phyloP scores from a whole-genome alignment of 306 rosid genomes.

The Vigna unguiculata region DNA sequence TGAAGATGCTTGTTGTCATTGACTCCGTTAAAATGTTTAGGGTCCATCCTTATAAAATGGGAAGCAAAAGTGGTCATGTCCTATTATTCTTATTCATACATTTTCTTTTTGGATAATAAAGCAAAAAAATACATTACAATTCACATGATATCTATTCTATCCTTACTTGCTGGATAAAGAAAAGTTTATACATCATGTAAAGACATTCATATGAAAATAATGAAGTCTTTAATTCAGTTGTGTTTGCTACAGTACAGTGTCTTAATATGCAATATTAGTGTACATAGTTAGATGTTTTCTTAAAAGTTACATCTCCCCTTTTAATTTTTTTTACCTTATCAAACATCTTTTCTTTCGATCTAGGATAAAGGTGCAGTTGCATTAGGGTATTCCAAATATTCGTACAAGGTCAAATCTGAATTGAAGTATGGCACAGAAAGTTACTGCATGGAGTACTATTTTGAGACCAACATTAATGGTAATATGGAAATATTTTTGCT shows the following conservation, averaged over 20 bases:
- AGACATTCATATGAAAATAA: not conserved
- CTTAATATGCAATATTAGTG: not conserved
- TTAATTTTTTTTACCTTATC: not conserved
- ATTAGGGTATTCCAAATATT: constrained; percentile 57
- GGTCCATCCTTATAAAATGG: constrained; percentile 12
- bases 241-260: not conserved
- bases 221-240: not conserved
- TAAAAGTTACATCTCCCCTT: not conserved
- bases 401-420: constrained; percentile 75
- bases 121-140: not conserved
- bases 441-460: constrained; percentile 79
- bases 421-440: constrained; percentile 65
- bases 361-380: constrained; percentile 75
- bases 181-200: not conserved
- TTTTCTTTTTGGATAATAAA: not conserved
- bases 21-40: not conserved
- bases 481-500: constrained; percentile 5
- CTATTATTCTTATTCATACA: not conserved
- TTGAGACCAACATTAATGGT: constrained; percentile 63
- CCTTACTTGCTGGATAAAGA: not conserved
- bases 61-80: not conserved
- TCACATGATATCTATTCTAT: not conserved
- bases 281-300: constrained; percentile 6
- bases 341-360: constrained; percentile 33
- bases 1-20: not conserved